Percentiles rank a stretch among this genome's conserved stretches.
Conservation (phyloP, 2,329 filamentous ascomycete genomes). For the Polytolypa hystricis region DNA sequence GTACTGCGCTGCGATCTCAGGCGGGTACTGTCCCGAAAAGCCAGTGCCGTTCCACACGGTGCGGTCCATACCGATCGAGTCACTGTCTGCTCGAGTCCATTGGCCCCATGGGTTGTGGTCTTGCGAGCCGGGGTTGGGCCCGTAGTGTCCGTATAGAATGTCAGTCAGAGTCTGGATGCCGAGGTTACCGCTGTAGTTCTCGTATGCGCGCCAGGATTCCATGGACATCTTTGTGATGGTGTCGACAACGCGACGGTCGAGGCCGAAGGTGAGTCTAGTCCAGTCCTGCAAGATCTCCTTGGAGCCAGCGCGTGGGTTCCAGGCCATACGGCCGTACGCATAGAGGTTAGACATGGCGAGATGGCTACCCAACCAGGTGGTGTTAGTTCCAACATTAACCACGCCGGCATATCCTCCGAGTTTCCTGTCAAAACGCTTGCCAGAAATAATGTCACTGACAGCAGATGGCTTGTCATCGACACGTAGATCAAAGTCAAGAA, state of each 20-base stretch:
- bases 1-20: conserved; percentile 46
- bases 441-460: conserved; percentile 51
- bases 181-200: conserved; percentile 59
- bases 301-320: conserved; percentile 45
- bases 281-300: conserved; percentile 50
- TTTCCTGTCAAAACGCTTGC: conserved; percentile 46
- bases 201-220: conserved; percentile 59
- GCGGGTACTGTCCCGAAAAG: conserved; percentile 54
- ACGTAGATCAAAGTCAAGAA: conserved; percentile 56
- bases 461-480: conserved; percentile 46
- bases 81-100: conserved; percentile 55
- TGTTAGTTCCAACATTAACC: conserved; percentile 54
- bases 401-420: conserved; percentile 56
- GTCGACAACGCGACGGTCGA: conserved; percentile 43
- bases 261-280: conserved; percentile 56
- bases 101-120: conserved; percentile 61
- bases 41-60: conserved; percentile 58
- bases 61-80: conserved; percentile 58
- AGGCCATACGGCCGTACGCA: conserved; percentile 56
- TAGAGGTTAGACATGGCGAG: conserved; percentile 62
- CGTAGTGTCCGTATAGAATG: conserved; percentile 56
- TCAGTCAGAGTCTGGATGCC: conserved; percentile 60
- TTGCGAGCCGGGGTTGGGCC: conserved; percentile 55
- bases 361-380: conserved; percentile 59
- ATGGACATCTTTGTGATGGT: conserved; percentile 54